Conservation (phyloP, 495 filamentous ascomycete species). For the Podospora tetraspora region DNA sequence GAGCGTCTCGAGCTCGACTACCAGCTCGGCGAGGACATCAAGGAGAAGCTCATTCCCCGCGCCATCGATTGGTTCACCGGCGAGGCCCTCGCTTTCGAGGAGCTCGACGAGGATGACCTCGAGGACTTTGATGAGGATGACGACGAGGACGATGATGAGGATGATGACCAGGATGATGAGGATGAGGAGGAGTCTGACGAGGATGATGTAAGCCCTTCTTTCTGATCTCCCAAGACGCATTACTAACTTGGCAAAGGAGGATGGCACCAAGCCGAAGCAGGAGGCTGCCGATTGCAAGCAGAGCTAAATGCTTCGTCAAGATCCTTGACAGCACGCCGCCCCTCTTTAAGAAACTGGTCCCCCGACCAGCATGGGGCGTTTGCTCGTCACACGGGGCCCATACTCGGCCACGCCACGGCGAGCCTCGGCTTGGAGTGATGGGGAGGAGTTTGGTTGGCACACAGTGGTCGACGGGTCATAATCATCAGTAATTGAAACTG, state of each 20-base stretch:
- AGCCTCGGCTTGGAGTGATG: constrained; percentile 12
- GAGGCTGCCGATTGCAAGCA: constrained; percentile 99
- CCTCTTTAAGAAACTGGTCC: constrained; percentile 10
- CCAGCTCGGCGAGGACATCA: constrained; percentile 98
- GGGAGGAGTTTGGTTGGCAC: constrained; percentile 8
- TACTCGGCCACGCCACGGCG: constrained; percentile 12
- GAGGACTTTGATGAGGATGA: constrained; percentile 90
- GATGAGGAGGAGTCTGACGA: constrained; percentile 90
- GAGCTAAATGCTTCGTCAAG: constrained; percentile 57
- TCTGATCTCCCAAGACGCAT: background rate
- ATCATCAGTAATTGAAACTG: constrained; percentile 21
- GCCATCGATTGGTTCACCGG: constrained; percentile 99
- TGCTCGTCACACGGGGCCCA: constrained; percentile 11
- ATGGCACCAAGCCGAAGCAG: constrained; percentile 93
- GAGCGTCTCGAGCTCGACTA: constrained; percentile 98
- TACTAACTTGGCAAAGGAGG: constrained; percentile 58
- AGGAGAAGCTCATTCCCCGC: constrained; percentile 98
- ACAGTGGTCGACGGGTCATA: constrained; percentile 19
- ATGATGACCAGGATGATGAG: constrained; percentile 54
- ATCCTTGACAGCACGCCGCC: constrained; percentile 5
- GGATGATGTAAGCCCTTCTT: constrained; percentile 60
- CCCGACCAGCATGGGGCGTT: constrained; percentile 9
- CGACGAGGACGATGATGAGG: constrained; percentile 75
- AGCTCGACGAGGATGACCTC: constrained; percentile 82
- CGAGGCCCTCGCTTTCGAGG: constrained; percentile 95